A percentile compares a stretch with the other conserved stretches of the same genome.
These are phyloP conservation scores for Aspergillus cavernicola DNA, from an alignment of 495 filamentous ascomycete genomes.

Conservation along the genomic window DNA sequence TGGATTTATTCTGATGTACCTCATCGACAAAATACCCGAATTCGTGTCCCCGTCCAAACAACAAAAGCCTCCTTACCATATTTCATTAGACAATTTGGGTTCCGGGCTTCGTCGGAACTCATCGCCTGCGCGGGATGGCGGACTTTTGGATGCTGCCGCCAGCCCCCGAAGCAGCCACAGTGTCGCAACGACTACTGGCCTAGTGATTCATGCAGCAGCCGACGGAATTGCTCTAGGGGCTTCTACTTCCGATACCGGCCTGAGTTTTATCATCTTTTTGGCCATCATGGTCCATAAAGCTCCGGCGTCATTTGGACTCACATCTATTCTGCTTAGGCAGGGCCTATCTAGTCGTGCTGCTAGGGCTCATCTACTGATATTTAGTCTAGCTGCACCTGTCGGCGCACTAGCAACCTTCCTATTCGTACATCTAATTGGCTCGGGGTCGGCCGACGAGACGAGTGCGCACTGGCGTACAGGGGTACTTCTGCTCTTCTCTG, in stretches of 20 bases:
- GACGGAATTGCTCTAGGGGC: slow-evolving; percentile 96
- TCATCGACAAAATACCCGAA: slow-evolving; percentile 84
- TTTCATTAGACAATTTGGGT: slow-evolving; percentile 75
- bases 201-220: slow-evolving; percentile 96
- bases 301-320: slow-evolving; percentile 91
- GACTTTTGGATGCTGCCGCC: slow-evolving; percentile 31
- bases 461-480: slow-evolving; percentile 83
- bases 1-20: slow-evolving; percentile 95
- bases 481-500: slow-evolving; percentile 85
- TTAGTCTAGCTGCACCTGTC: slow-evolving; percentile 84
- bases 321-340: slow-evolving; percentile 82
- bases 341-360: slow-evolving; percentile 82
- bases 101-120: slow-evolving; percentile 50
- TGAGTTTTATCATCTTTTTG: slow-evolving; percentile 87
- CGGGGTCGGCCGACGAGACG: slow-evolving; percentile 40
- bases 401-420: slow-evolving; percentile 83
- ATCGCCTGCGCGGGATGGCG: slow-evolving; percentile 44
- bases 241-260: slow-evolving; percentile 65
- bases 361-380: slow-evolving; percentile 79
- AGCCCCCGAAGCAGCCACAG: slow-evolving; percentile 35
- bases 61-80: slow-evolving; percentile 59
- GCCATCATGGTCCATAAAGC: slow-evolving; percentile 98
- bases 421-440: slow-evolving; percentile 66
- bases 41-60: slow-evolving; percentile 56
- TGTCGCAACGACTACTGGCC: slow-evolving; percentile 77